Percentiles rank a stretch among this genome's conserved stretches.
These are phyloP conservation scores for Ceratocystis smalleyi DNA, from an alignment of 2,329 filamentous ascomycete species.

Conservation along the genomic window DNA sequence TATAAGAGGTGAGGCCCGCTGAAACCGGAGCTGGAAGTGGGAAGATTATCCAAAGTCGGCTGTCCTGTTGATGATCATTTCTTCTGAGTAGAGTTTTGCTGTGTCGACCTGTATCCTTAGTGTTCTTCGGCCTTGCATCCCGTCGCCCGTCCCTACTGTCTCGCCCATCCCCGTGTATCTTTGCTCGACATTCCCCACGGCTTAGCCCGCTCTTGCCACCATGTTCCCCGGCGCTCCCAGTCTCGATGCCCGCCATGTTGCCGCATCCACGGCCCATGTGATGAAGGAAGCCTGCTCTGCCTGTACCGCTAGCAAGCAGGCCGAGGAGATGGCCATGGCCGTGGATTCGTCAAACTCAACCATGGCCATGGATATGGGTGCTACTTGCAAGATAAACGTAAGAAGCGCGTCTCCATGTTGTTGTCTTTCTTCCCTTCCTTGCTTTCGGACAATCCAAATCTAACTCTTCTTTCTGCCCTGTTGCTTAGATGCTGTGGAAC, in stretches of 20 bases:
- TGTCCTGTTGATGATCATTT: not conserved
- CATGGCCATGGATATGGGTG: slow-evolving; percentile 17
- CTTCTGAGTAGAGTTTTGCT: not conserved
- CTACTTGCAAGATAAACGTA: slow-evolving; percentile 8
- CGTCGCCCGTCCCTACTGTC: not conserved
- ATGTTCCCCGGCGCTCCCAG: not conserved
- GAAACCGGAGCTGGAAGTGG: not conserved
- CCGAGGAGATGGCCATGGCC: not conserved
- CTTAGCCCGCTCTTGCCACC: not conserved
- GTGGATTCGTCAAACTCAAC: slow-evolving; percentile 15
- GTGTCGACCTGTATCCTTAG: not conserved
- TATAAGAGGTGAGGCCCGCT: not conserved
- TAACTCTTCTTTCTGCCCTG: slow-evolving; percentile 22
- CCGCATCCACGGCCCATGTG: not conserved
- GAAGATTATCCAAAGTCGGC: not conserved
- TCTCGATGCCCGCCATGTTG: not conserved
- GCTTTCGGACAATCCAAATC: slow-evolving; percentile 28
- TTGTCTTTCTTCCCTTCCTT: not conserved
- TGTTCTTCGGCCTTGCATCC: not conserved
- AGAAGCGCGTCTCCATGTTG: not conserved
- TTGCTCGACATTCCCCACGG: not conserved
- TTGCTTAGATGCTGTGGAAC: slow-evolving; percentile 61
- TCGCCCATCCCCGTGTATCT: not conserved
- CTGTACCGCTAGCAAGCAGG: slow-evolving; percentile 1
- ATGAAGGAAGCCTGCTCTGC: slow-evolving; percentile 3